Evolutionary conservation across 805 yeast genomes (phyloP).

Genomic region (Metschnikowia colocasiae): DNA sequence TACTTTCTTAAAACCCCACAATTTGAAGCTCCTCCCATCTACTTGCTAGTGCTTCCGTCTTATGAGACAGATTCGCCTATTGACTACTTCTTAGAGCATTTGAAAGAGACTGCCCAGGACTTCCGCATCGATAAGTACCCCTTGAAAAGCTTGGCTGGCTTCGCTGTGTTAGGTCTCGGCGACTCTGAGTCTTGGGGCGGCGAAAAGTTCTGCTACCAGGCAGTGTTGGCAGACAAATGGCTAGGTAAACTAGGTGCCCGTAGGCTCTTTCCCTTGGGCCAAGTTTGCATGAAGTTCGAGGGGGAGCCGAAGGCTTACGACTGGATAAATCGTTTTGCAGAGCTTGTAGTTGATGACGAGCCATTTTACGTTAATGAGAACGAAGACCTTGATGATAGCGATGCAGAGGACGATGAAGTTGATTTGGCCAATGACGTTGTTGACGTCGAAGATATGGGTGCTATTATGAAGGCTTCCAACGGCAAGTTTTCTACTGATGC

Average conservation of each 20-base stretch:
- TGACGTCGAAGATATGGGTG: slow-evolving; percentile 89
- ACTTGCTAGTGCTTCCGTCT: slow-evolving; percentile 77
- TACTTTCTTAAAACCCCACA: slow-evolving; percentile 67
- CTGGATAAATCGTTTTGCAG: slow-evolving; percentile 62
- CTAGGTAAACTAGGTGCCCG: slow-evolving; percentile 82
- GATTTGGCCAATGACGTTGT: slow-evolving; percentile 43
- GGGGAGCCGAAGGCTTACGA: slow-evolving; percentile 57
- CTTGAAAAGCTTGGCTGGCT: slow-evolving; percentile 64
- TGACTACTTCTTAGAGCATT: slow-evolving; percentile 77
- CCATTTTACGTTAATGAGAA: slow-evolving; percentile 58
- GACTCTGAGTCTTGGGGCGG: slow-evolving; percentile 79
- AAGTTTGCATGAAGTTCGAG: slow-evolving; percentile 71
- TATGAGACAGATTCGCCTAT: slow-evolving; percentile 91
- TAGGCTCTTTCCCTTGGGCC: slow-evolving; percentile 78
- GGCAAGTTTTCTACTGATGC: slow-evolving; percentile 17
- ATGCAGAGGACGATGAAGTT: slow-evolving; percentile 41
- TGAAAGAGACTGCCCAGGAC: slow-evolving; percentile 78
- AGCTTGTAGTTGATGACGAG: slow-evolving; percentile 65
- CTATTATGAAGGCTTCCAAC: slow-evolving; percentile 42
- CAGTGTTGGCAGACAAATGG: slow-evolving; percentile 67
- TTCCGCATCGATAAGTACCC: slow-evolving; percentile 85
- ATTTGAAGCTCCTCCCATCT: slow-evolving; percentile 43
- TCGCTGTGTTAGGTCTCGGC: slow-evolving; percentile 83
- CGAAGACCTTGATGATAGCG: slow-evolving; percentile 51
- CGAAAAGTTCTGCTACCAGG: slow-evolving; percentile 82